A percentile compares a stretch with the other conserved stretches of the same genome.
Conservation (phyloP, 1,284 basidiomycete species). For the Amylostereum areolatum region DNA sequence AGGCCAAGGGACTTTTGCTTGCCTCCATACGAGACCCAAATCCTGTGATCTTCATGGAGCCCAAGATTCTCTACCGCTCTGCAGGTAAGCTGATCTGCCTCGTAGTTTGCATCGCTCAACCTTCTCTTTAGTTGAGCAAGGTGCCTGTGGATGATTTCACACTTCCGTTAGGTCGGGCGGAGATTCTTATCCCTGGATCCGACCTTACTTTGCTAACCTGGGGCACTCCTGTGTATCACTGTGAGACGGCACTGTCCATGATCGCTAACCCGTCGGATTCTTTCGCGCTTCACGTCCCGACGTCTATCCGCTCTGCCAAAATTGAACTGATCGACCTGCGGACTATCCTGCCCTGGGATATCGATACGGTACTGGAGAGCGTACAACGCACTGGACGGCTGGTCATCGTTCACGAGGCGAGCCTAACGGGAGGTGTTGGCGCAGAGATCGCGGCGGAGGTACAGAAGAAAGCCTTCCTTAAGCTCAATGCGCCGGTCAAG, state of each 20-base stretch:
- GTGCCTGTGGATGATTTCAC: constrained; percentile 86
- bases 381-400: constrained; percentile 79
- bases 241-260: constrained; percentile 74
- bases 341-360: constrained; percentile 88
- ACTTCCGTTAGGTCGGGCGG: constrained; percentile 76
- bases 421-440: constrained; percentile 79
- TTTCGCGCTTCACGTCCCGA: constrained; percentile 67
- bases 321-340: constrained; percentile 90
- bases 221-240: constrained; percentile 90
- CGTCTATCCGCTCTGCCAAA: constrained; percentile 61
- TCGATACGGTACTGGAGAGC: constrained; percentile 74
- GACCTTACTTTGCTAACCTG: constrained; percentile 88
- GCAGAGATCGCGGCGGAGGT: constrained; percentile 85
- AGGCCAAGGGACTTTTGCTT: constrained; percentile 89
- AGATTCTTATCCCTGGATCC: constrained; percentile 66
- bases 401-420: constrained; percentile 90
- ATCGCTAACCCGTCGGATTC: constrained; percentile 60
- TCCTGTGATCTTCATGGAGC: constrained; percentile 93
- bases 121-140: constrained; percentile 89
- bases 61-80: constrained; percentile 85
- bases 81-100: constrained; percentile 39
- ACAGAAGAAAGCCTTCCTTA: constrained; percentile 82
- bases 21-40: constrained; percentile 87
- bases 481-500: constrained; percentile 82
- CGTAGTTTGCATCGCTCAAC: too few species aligned